Evolutionary conservation across 176 grass and related monocot species (phyloP).

Genomic region (Elymus sibiricus): DNA sequence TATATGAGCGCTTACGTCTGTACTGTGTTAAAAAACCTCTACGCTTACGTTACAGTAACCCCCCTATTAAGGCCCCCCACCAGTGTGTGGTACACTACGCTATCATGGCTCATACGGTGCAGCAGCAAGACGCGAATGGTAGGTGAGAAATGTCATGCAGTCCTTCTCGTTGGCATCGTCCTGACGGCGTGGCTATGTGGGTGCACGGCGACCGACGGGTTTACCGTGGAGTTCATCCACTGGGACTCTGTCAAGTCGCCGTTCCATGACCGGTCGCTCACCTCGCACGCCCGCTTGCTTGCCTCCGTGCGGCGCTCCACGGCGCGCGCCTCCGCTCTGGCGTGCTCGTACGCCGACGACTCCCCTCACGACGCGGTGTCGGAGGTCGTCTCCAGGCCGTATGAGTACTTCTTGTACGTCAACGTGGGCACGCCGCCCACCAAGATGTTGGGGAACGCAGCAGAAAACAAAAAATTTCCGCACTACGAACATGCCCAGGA

Average conservation of each 20-base stretch:
- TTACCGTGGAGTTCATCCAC: slow-evolving; percentile 45
- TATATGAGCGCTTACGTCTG: too few relatives aligned
- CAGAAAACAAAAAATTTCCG: too few relatives aligned
- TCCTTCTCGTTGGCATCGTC: background rate
- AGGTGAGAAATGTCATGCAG: background rate
- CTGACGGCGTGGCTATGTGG: background rate
- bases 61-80: too few relatives aligned
- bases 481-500: too few relatives aligned
- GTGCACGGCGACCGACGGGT: background rate
- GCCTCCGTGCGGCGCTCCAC: background rate
- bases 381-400: slow-evolving; percentile 28
- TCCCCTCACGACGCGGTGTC: background rate
- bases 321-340: background rate
- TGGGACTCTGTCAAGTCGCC: too few relatives aligned
- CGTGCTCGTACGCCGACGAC: background rate
- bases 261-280: too few relatives aligned
- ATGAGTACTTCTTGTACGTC: slow-evolving; percentile 35
- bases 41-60: slow-evolving; percentile 13
- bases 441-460: too few relatives aligned
- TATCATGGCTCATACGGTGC: too few relatives aligned
- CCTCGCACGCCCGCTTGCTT: too few relatives aligned
- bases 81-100: too few relatives aligned
- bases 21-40: too few relatives aligned
- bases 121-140: background rate
- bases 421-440: too few relatives aligned